These are phyloP conservation scores for Globisporangium okanoganense DNA, from an alignment of 352 stramenopile species.

Conservation along the genomic window DNA sequence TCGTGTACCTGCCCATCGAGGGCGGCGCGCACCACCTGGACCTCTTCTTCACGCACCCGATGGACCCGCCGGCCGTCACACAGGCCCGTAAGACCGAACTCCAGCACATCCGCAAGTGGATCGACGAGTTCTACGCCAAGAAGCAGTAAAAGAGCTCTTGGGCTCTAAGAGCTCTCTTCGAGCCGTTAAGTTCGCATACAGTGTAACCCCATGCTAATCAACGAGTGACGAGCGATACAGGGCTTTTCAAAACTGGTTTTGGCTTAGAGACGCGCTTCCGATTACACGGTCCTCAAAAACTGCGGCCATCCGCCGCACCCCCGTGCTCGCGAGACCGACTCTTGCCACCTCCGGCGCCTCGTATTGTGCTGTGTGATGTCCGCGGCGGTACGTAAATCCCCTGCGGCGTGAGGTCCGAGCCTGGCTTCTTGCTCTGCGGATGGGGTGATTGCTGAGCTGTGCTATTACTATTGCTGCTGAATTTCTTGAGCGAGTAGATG, in stretches of 20 bases:
- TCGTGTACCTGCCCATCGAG: slow-evolving; percentile 50
- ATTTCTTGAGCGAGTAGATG: slow-evolving; percentile 53
- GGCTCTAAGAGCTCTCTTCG: slow-evolving; percentile 17
- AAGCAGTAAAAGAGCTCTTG: slow-evolving; percentile 36
- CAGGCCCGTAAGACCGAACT: slow-evolving; percentile 41
- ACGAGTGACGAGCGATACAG: not conserved
- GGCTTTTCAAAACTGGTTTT: not conserved
- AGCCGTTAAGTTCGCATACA: not conserved
- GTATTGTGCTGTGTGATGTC: slow-evolving; percentile 40
- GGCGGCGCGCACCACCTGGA: slow-evolving; percentile 71
- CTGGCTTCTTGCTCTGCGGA: slow-evolving; percentile 7
- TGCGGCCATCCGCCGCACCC: not conserved
- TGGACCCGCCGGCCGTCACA: slow-evolving; percentile 47
- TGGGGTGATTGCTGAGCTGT: not conserved
- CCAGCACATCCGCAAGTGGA: slow-evolving; percentile 56
- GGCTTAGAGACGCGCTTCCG: not conserved
- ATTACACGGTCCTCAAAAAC: slow-evolving; percentile 8
- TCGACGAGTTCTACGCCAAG: slow-evolving; percentile 26
- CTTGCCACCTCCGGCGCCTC: slow-evolving; percentile 12
- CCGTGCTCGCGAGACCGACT: not conserved
- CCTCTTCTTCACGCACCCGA: slow-evolving; percentile 69
- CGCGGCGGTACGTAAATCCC: slow-evolving; percentile 31
- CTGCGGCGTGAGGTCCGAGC: slow-evolving; percentile 17
- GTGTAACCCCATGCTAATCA: not conserved
- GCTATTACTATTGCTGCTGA: slow-evolving; percentile 16